Evolutionary conservation across 2,329 filamentous ascomycete species (phyloP), one percentile per base, ranked within the genome.

Genomic region (Exophiala sp.): DNA sequence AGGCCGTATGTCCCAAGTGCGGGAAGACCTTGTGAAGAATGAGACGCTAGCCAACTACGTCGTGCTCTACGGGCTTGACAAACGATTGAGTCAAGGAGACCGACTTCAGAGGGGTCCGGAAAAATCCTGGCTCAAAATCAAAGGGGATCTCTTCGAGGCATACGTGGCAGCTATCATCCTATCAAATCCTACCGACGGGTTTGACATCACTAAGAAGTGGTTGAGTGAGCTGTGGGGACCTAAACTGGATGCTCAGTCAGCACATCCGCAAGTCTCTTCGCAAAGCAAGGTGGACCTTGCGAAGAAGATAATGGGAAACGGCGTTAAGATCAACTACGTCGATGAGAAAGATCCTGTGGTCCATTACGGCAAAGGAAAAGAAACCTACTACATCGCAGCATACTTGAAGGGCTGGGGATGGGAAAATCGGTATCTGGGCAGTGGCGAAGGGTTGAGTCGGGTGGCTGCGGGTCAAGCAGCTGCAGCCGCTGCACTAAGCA

Each of bases 81-180:
- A 81, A 62, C 80, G 78, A 32, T 80, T 88, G 6, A 77, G 76
- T 24, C 73, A 88, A 2, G 86, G 58, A 62, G 10, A 77, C 78
- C 58, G 57, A 20, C 45, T 60, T 34, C 48, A 49, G 16, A 48
- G 47, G 24, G 39, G 47, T n/a, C 39, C 54, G 65, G 52, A 70
- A 65, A 66, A 85, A 79, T 67, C 80, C 78, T 58, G 53, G 57
- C 39, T 57, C 24, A 96, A 96, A 69, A 83, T 90, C 8, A 78
- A 88, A 52, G 91, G 86, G 7, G 92, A 97, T 66, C 79, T 96
- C 14, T 95, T 96, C 64, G 92, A 97, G 69, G 88, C 92, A 0
- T 96, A 95, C 63, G 82, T 95, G 12, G 91, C 88, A 7, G 91
- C 87, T 2, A 72, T 91, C 5, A 80, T 95, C 33, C 73, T 89